These are phyloP conservation scores for Naganishia vaughanmartiniae DNA, from an alignment of 768 basidiomycete species.

Conservation along the genomic window DNA sequence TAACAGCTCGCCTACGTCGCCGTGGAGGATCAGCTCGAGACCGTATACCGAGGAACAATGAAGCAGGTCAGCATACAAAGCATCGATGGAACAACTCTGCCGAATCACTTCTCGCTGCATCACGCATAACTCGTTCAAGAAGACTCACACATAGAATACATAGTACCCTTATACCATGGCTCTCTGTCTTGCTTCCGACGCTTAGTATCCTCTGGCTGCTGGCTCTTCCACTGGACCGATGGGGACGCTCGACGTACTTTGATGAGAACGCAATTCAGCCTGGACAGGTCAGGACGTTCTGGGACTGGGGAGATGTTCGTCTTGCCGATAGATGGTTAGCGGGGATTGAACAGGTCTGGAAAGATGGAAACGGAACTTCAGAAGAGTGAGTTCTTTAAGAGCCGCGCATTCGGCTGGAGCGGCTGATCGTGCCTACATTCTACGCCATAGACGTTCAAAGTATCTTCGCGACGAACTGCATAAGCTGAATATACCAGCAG, in stretches of 20 bases:
- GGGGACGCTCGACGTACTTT: constrained; percentile 72
- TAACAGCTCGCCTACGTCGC: neutral
- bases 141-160: neutral
- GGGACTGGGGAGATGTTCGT: constrained; percentile 87
- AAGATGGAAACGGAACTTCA: constrained; percentile 64
- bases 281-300: constrained; percentile 84
- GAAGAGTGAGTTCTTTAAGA: constrained; percentile 62
- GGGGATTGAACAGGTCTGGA: constrained; percentile 63
- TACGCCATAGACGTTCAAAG: neutral
- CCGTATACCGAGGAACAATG: neutral
- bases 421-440: too few relatives aligned
- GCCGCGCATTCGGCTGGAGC: neutral
- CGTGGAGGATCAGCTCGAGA: neutral
- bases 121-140: neutral
- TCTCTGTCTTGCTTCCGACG: constrained; percentile 57
- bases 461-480: constrained; percentile 3
- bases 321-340: constrained; percentile 76
- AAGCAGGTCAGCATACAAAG: neutral
- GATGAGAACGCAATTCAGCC: constrained; percentile 97
- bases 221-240: constrained; percentile 65
- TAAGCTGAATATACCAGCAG: neutral
- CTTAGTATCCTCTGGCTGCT: constrained; percentile 79
- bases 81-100: constrained; percentile 2
- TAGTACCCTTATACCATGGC: neutral
- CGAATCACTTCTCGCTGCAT: neutral